Evolutionary conservation across 345 rosid genomes (phyloP).

Genomic region (Camelina sativa): DNA sequence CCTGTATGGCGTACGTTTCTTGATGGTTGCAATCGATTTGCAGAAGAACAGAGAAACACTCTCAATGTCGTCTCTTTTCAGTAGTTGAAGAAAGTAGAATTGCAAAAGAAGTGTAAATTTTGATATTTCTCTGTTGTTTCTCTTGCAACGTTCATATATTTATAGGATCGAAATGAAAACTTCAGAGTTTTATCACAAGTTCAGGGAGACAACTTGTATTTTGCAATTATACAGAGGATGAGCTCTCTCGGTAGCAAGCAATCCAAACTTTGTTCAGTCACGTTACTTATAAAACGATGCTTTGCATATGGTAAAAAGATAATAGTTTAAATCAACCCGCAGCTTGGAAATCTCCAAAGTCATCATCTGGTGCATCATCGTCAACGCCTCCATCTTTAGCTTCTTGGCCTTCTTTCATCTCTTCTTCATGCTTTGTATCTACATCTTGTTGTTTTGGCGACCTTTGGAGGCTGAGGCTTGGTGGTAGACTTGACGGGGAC

Average conservation of each 20-base stretch:
- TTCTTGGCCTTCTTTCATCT: slow-evolving; percentile 38
- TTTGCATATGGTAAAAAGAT: slow-evolving; percentile 32
- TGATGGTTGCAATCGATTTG: slow-evolving; percentile 63
- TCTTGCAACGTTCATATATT: background rate
- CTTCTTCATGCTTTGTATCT: slow-evolving; percentile 46
- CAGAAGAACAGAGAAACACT: slow-evolving; percentile 33
- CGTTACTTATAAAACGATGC: slow-evolving; percentile 35
- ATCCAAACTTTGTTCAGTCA: slow-evolving; percentile 36
- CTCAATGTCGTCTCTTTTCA: slow-evolving; percentile 10
- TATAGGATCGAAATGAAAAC: slow-evolving; percentile 4
- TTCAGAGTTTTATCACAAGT: slow-evolving; percentile 2
- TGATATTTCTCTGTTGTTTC: slow-evolving; percentile 5
- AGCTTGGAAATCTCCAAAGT: slow-evolving; percentile 97
- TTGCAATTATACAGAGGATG: slow-evolving; percentile 31
- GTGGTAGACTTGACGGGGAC: slow-evolving; percentile 50
- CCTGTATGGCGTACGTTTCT: slow-evolving; percentile 77
- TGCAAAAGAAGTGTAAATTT: background rate
- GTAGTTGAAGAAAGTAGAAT: slow-evolving; percentile 19
- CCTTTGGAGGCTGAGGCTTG: slow-evolving; percentile 44
- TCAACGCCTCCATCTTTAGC: slow-evolving; percentile 45
- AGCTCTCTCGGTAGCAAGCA: slow-evolving; percentile 29
- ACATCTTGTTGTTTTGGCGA: slow-evolving; percentile 37
- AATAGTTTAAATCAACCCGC: slow-evolving; percentile 51
- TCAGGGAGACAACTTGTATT: slow-evolving; percentile 31
- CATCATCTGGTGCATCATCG: slow-evolving; percentile 76